These are phyloP conservation scores for Apostasia ramifera DNA, from an alignment of 106 monocot species.

Conservation along the genomic window DNA sequence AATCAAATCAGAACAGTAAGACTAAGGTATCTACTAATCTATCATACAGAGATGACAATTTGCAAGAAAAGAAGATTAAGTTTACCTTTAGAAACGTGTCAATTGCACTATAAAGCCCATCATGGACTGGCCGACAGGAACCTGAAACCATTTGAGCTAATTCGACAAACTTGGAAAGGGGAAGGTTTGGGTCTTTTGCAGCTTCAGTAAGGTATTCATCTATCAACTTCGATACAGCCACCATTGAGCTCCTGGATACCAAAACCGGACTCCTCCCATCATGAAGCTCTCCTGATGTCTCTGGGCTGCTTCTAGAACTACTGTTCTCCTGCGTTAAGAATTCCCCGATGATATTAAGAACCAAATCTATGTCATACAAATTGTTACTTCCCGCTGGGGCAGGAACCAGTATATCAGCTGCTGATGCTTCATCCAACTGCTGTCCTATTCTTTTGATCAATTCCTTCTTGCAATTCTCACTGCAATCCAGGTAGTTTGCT, in stretches of 20 bases:
- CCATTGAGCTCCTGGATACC: constrained; percentile 2
- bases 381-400: background rate
- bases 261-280: constrained; percentile 9
- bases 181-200: constrained; percentile 8
- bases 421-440: constrained; percentile 14
- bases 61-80: too few relatives aligned
- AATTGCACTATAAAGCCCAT: constrained; percentile 15
- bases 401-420: constrained; percentile 12
- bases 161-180: constrained; percentile 9
- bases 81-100: constrained; percentile 13
- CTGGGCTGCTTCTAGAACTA: constrained; percentile 3
- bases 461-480: constrained; percentile 11
- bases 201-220: constrained; percentile 7
- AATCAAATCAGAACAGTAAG: too few relatives aligned
- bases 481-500: background rate
- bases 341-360: constrained; percentile 6
- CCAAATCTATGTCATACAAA: constrained; percentile 7
- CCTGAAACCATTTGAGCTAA: constrained; percentile 10
- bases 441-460: constrained; percentile 10
- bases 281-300: constrained; percentile 9
- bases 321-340: constrained; percentile 13
- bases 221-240: constrained; percentile 7
- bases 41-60: too few relatives aligned
- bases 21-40: too few relatives aligned
- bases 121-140: constrained; percentile 15